These are phyloP conservation scores for Pestalotiopsis sp. DNA, from an alignment of 2,329 filamentous ascomycete species.

Conservation along the genomic window DNA sequence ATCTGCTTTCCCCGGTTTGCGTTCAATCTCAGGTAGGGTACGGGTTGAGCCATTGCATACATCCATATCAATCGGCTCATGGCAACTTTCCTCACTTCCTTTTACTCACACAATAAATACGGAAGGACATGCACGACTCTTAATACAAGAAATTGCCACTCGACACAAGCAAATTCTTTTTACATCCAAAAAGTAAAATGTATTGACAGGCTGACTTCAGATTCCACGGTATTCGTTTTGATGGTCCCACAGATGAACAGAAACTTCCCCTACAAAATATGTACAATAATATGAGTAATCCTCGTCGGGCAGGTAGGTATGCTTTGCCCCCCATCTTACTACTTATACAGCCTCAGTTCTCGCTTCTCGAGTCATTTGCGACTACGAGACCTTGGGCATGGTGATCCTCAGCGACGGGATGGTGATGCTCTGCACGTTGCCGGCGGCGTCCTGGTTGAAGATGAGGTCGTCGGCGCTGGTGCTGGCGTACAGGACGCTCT, in stretches of 20 bases:
- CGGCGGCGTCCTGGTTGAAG: slow-evolving; percentile 26
- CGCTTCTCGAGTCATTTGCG: background rate
- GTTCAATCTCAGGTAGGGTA: no score
- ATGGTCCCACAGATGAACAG: background rate
- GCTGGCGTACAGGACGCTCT: slow-evolving; percentile 29
- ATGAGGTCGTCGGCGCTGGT: slow-evolving; percentile 29
- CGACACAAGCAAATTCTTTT: no score
- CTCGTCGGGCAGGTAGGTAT: background rate
- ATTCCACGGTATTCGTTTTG: background rate
- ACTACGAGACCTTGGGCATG: slow-evolving; percentile 21
- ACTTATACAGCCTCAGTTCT: background rate
- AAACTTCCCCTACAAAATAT: background rate
- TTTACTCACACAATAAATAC: no score
- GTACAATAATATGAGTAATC: background rate
- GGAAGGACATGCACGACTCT: no score
- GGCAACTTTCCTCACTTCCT: no score
- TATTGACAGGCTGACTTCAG: background rate
- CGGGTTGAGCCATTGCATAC: no score
- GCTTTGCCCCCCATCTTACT: background rate
- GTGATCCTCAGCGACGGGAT: slow-evolving; percentile 29
- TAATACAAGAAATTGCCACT: no score
- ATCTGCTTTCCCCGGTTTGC: no score
- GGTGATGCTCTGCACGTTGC: slow-evolving; percentile 25
- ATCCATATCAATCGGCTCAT: no score
- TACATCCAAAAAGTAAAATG: background rate